phyloP scores from a whole-genome alignment of 345 rosid genomes.

The Turnera subulata region DNA sequence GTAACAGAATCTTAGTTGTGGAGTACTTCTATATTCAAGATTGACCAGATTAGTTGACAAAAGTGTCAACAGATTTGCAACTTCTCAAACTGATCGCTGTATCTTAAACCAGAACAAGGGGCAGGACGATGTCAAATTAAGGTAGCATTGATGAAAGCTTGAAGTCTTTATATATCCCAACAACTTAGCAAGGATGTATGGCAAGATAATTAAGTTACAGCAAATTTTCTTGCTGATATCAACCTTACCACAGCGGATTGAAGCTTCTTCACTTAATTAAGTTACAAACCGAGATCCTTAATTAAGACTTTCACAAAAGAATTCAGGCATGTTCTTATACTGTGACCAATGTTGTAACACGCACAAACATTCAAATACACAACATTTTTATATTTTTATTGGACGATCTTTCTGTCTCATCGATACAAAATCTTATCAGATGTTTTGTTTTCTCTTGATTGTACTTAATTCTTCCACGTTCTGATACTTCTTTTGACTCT shows the following conservation, averaged over 20 bases:
- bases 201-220: slow-evolving; percentile 50
- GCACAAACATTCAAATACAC: too few relatives aligned
- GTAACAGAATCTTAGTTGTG: slow-evolving; percentile 39
- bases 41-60: slow-evolving; percentile 8
- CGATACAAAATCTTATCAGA: too few relatives aligned
- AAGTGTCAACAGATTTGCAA: slow-evolving; percentile 13
- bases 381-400: too few relatives aligned
- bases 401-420: too few relatives aligned
- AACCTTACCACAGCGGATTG: slow-evolving; percentile 51
- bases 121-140: slow-evolving; percentile 56
- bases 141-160: slow-evolving; percentile 54
- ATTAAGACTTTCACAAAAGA: slow-evolving; percentile 42
- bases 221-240: slow-evolving; percentile 44
- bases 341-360: too few relatives aligned
- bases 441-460: too few relatives aligned
- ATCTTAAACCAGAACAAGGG: slow-evolving; percentile 53
- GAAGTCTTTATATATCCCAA: slow-evolving; percentile 60
- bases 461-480: too few relatives aligned
- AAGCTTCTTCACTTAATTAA: slow-evolving; percentile 46
- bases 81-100: slow-evolving; percentile 20
- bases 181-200: slow-evolving; percentile 42
- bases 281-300: slow-evolving; percentile 48
- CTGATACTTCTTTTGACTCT: too few relatives aligned
- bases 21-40: slow-evolving; percentile 9
- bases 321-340: slow-evolving; percentile 69